Evolutionary conservation across 805 yeast species (phyloP).

Genomic region (Lipomyces oligophaga): DNA sequence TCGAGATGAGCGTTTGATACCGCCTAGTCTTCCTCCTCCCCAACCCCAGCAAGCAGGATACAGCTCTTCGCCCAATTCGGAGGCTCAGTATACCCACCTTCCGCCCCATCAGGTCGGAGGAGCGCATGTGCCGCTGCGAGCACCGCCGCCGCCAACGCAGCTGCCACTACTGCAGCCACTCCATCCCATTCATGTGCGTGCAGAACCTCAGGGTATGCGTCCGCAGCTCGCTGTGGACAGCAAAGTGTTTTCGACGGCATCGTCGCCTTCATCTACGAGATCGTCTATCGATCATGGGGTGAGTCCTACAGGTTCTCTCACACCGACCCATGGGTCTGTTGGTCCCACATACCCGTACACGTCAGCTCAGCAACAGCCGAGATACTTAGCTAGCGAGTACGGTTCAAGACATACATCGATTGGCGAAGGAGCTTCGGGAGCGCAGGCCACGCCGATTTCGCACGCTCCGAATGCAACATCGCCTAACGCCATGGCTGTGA

Average conservation of each 20-base stretch:
- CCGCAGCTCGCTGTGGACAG: neutral
- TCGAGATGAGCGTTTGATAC: neutral
- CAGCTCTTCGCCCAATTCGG: neutral
- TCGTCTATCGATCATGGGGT: too few species aligned
- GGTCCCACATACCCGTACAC: neutral
- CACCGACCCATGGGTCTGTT: neutral
- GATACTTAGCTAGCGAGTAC: too few species aligned
- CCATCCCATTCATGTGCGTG: conserved; percentile 8
- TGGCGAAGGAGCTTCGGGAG: neutral
- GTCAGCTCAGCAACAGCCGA: too few species aligned
- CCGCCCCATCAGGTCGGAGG: neutral
- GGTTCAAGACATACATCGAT: neutral
- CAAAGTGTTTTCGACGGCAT: neutral
- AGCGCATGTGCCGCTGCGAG: neutral
- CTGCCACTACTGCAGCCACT: conserved; percentile 5
- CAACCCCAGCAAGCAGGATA: neutral
- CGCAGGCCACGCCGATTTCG: neutral
- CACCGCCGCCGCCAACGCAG: neutral
- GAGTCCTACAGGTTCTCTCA: too few species aligned
- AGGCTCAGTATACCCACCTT: neutral
- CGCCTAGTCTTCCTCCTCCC: neutral
- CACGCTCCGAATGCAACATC: neutral
- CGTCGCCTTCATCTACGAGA: neutral
- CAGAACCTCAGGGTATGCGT: neutral
- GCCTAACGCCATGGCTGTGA: neutral